Conservation (phyloP, 2,329 filamentous ascomycete genomes). For the Colletotrichum tropicicola region DNA sequence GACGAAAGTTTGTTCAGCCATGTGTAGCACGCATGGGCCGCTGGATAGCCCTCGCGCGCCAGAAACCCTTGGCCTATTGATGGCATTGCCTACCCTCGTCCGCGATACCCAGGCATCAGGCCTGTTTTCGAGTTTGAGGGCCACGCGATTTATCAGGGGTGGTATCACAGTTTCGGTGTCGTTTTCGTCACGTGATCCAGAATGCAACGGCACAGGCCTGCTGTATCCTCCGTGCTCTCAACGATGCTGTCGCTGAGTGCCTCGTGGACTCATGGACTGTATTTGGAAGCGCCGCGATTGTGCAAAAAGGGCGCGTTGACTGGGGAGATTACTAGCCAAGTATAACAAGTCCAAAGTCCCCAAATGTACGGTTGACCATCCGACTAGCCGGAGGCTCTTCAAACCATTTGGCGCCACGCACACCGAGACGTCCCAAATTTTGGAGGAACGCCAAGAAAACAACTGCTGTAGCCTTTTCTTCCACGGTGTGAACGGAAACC, state of each 20-base stretch:
- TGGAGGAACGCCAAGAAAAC: neutral
- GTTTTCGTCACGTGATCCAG: conserved; percentile 23
- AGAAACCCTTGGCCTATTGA: conserved; percentile 6
- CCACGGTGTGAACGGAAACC: neutral
- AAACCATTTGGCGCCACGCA: no score
- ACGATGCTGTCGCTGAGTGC: neutral
- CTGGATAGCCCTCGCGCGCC: conserved; percentile 5
- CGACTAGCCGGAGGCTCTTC: no score
- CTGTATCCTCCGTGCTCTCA: neutral
- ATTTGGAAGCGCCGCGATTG: neutral
- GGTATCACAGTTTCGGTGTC: conserved; percentile 27
- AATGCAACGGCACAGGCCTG: conserved; percentile 1
- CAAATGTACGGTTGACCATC: no score
- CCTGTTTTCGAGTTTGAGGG: conserved; percentile 8
- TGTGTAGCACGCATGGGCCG: conserved; percentile 23
- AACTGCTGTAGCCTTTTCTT: neutral
- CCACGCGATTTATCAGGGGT: conserved; percentile 22
- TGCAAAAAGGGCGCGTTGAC: no score
- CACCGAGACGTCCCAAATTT: neutral
- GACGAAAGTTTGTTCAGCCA: conserved; percentile 25
- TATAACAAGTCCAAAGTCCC: no score
- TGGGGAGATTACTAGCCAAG: no score
- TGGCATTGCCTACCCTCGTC: conserved; percentile 1
- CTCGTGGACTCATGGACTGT: neutral
- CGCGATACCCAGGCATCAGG: conserved; percentile 10